Percentiles rank a stretch among this genome's conserved stretches.
These are phyloP conservation scores for Luvunga scandens DNA, from an alignment of 345 rosid species.

Conservation along the genomic window DNA sequence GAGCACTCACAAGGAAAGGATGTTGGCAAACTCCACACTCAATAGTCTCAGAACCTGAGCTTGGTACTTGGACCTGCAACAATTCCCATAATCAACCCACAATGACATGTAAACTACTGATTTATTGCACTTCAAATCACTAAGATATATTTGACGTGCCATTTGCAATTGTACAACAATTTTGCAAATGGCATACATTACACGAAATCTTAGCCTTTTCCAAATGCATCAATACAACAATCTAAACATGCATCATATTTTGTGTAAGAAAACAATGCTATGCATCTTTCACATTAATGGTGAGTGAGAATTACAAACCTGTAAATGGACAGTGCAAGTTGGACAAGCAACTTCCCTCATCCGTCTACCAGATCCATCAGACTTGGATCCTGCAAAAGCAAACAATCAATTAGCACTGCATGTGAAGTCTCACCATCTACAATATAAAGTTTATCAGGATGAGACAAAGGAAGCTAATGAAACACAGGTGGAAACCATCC, in stretches of 20 bases:
- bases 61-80: conserved; percentile 94
- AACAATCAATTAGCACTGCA: background rate
- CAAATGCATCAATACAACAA: background rate
- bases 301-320: conserved; percentile 45
- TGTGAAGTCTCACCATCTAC: background rate
- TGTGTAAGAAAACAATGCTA: background rate
- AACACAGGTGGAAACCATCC: background rate
- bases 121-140: background rate
- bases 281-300: background rate
- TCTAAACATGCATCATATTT: background rate
- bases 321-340: conserved; percentile 94
- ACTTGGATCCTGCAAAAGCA: conserved; percentile 50
- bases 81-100: conserved; percentile 4
- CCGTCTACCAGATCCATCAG: conserved; percentile 72
- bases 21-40: conserved; percentile 99
- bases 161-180: background rate
- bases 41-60: conserved; percentile 97
- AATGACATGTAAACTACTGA: background rate
- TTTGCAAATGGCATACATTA: background rate
- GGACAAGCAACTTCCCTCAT: conserved; percentile 99
- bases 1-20: conserved; percentile 90
- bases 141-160: background rate
- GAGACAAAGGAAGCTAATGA: background rate
- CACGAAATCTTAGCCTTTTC: background rate
- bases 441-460: background rate